A percentile compares a stretch with the other conserved stretches of the same genome.
Evolutionary conservation across 1,284 basidiomycete genomes (phyloP).

Genomic region (Ceratobasidium sp.): DNA sequence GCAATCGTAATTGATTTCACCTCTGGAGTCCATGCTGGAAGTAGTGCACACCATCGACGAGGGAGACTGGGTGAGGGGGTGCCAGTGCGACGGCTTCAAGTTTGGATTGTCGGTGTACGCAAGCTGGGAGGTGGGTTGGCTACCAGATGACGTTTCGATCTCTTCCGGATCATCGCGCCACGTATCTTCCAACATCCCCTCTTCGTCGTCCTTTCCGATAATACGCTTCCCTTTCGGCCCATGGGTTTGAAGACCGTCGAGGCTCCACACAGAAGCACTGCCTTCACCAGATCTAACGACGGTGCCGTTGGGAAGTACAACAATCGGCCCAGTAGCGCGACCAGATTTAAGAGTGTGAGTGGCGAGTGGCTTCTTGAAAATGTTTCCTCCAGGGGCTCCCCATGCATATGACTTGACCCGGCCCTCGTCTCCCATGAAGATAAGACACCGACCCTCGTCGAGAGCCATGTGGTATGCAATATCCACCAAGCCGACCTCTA

Average conservation of each 20-base stretch:
- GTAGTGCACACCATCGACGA: background rate
- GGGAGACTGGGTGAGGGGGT: background rate
- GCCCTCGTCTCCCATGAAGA: slow-evolving; percentile 9
- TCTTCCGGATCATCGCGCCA: slow-evolving; percentile 27
- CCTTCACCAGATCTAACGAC: slow-evolving; percentile 30
- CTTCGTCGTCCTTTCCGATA: background rate
- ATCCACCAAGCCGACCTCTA: background rate
- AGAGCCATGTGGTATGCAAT: background rate
- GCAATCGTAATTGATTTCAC: background rate
- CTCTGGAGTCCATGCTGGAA: background rate
- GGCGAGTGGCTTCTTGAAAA: slow-evolving; percentile 9
- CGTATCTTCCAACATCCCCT: background rate
- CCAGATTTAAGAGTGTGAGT: slow-evolving; percentile 26
- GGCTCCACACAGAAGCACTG: slow-evolving; percentile 16
- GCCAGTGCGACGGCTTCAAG: background rate
- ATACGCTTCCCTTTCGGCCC: slow-evolving; percentile 4
- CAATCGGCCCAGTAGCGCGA: slow-evolving; percentile 1
- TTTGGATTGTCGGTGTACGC: background rate
- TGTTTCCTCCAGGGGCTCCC: background rate
- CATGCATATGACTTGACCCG: slow-evolving; percentile 29
- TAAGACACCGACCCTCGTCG: slow-evolving; percentile 25
- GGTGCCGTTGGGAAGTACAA: slow-evolving; percentile 11
- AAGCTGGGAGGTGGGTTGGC: background rate
- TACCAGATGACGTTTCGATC: slow-evolving; percentile 21
- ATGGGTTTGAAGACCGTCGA: slow-evolving; percentile 21